Evolutionary conservation across 768 basidiomycete genomes (phyloP).

Genomic region (Russula vinacea): DNA sequence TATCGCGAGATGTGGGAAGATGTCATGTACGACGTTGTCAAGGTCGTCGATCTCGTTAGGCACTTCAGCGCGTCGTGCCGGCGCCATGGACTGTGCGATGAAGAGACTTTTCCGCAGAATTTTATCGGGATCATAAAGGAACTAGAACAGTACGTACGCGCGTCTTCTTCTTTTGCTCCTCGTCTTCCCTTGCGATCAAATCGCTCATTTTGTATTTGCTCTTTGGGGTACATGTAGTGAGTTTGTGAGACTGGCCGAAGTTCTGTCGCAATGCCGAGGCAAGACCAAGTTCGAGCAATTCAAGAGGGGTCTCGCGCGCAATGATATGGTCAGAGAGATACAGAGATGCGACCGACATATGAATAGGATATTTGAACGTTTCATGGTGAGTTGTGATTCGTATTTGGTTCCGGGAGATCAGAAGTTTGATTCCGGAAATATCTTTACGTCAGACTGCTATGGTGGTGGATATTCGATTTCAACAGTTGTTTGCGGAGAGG

Average conservation of each 20-base stretch:
- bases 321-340: conserved; percentile 18
- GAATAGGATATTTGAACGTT: conserved; percentile 19
- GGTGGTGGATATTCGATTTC: conserved; percentile 18
- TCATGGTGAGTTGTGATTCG: conserved; percentile 1
- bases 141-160: not conserved
- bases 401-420: too few species aligned
- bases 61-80: conserved; percentile 9
- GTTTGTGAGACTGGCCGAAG: not conserved
- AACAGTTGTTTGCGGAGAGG: conserved; percentile 13
- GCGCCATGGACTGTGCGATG: conserved; percentile 12
- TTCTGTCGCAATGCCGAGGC: conserved; percentile 18
- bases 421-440: not conserved
- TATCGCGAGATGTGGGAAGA: conserved; percentile 22
- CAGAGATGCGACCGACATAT: conserved; percentile 22
- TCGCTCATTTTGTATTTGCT: not conserved
- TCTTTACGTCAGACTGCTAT: conserved; percentile 6
- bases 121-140: conserved; percentile 15
- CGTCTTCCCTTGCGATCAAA: too few species aligned
- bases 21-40: conserved; percentile 21
- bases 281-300: conserved; percentile 13
- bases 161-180: too few species aligned
- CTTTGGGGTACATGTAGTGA: conserved; percentile 4
- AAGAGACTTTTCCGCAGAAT: conserved; percentile 11
- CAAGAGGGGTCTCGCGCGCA: conserved; percentile 17
- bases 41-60: conserved; percentile 16